phyloP scores from a whole-genome alignment of 2,329 filamentous ascomycete species.

The Drechslerella coelobrocha region DNA sequence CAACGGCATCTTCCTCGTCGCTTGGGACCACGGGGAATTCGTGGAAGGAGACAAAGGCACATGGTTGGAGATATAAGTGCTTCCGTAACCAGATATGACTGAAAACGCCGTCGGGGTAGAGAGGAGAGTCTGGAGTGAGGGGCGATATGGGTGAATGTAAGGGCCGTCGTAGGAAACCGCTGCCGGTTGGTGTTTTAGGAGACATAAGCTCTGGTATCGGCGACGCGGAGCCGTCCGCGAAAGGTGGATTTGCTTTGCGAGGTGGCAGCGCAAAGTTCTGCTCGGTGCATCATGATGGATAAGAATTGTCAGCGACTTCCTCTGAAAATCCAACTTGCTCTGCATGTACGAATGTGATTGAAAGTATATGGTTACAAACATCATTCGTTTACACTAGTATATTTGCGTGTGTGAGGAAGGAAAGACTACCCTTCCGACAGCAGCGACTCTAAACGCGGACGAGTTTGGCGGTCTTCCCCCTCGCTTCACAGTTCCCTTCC shows the following conservation, averaged over 20 bases:
- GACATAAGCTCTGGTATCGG: constrained; percentile 56
- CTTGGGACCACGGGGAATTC: constrained; percentile 71
- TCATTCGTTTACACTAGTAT: constrained; percentile 40
- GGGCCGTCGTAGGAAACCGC: constrained; percentile 29
- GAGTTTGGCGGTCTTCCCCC: constrained; percentile 62
- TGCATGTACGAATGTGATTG: constrained; percentile 46
- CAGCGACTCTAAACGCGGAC: constrained; percentile 72
- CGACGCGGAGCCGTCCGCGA: constrained; percentile 60
- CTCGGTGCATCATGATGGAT: constrained; percentile 48
- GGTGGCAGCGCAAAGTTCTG: constrained; percentile 67
- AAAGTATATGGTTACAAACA: constrained; percentile 51
- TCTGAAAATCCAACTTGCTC: constrained; percentile 18
- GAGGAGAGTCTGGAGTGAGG: constrained; percentile 77
- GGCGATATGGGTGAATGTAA: constrained; percentile 92
- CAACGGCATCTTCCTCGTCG: constrained; percentile 76
- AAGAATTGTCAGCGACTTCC: constrained; percentile 21
- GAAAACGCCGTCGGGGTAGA: constrained; percentile 90
- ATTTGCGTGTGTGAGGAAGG: constrained; percentile 51
- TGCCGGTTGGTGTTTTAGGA: constrained; percentile 60
- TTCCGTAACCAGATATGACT: constrained; percentile 84
- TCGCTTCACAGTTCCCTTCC: constrained; percentile 67
- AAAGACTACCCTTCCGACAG: constrained; percentile 78
- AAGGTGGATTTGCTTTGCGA: constrained; percentile 68
- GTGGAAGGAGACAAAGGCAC: constrained; percentile 75
- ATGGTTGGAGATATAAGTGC: constrained; percentile 83